Evolutionary conservation across 768 basidiomycete species (phyloP), one percentile per base, ranked within the genome.

Genomic region (Tulasnella calospora): DNA sequence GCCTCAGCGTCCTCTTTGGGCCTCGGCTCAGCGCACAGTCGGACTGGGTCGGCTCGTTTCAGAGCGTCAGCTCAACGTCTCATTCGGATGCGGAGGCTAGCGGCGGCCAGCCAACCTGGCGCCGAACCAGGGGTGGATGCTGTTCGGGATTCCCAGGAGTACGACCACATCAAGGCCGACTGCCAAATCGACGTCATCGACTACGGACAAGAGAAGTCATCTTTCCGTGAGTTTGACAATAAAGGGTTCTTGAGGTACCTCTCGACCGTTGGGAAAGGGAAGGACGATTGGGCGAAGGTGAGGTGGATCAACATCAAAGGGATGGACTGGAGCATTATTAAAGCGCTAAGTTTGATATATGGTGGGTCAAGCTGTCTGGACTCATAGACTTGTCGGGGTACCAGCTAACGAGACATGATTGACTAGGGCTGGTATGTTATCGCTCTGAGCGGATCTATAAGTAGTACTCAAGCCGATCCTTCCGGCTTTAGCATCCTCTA

Each of bases 401-500:
- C 12, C 17, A 44, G 38, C n/a, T 35, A 19, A 71, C 33, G 6
- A 4, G 70, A 44, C 21, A 10, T 67, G 9, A 36, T 61, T 44
- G 38, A 33, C 5, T 61, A 76, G 74, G 74, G 13, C 74, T 76
- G 51, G 74, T 76, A 61, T 40, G 74, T 57, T 55, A 7, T 38
- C 15, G 2, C n/a, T 74, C 57, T 61, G 5, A 3, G 27, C 23
- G 17, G 27, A 27, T 10, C 9, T 21, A 33, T 1, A 33, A 21
- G 3, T 55, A 40, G 21, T 33, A 6, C 23, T 46, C 23, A 73
- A 41, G 23, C 19, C 9, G 13, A 40, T 21, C 4, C 33, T 5
- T 73, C n/a, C 17, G 21, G 9, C 35, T 12, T 27, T 76, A 76
- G 74, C 82, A 83, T 73, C 83, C 83, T 10, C 80, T 83, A 21